These are phyloP conservation scores for Rosa multiflora DNA, from an alignment of 306 rosid genomes.

Conservation along the genomic window DNA sequence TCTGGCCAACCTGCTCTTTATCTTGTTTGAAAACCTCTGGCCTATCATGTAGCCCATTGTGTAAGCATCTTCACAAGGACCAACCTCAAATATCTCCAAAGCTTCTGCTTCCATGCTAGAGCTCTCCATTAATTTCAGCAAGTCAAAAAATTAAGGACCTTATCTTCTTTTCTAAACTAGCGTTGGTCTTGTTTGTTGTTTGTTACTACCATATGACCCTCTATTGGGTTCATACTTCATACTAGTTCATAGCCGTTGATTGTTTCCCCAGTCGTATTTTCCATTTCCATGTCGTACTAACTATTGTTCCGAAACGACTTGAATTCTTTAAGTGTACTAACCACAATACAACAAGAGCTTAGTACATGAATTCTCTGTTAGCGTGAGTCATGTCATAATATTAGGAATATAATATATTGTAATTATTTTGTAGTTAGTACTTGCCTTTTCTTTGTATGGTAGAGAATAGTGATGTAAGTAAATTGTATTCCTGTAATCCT, in stretches of 20 bases:
- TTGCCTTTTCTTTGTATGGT: too few relatives aligned
- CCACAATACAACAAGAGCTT: not conserved
- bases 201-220: not conserved
- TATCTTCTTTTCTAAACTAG: conserved; percentile 5
- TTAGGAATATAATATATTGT: too few relatives aligned
- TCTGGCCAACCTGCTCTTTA: conserved; percentile 45
- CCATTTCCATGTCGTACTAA: conserved; percentile 1
- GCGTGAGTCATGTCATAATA: too few relatives aligned
- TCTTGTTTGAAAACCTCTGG: conserved; percentile 50
- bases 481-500: too few relatives aligned
- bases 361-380: too few relatives aligned
- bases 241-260: not conserved
- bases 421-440: too few relatives aligned
- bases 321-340: not conserved
- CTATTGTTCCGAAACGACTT: conserved; percentile 1
- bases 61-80: conserved; percentile 34
- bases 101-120: conserved; percentile 19
- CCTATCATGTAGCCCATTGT: conserved; percentile 68
- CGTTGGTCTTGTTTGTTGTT: not conserved
- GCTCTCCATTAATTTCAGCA: conserved; percentile 14
- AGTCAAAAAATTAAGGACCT: not conserved
- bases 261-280: conserved; percentile 1
- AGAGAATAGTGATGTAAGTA: too few relatives aligned
- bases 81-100: conserved; percentile 34
- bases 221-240: too few relatives aligned